Percentiles rank a stretch among this genome's conserved stretches.
Conservation (phyloP, 768 basidiomycete species). For the Rhizopogon vinicolor region DNA sequence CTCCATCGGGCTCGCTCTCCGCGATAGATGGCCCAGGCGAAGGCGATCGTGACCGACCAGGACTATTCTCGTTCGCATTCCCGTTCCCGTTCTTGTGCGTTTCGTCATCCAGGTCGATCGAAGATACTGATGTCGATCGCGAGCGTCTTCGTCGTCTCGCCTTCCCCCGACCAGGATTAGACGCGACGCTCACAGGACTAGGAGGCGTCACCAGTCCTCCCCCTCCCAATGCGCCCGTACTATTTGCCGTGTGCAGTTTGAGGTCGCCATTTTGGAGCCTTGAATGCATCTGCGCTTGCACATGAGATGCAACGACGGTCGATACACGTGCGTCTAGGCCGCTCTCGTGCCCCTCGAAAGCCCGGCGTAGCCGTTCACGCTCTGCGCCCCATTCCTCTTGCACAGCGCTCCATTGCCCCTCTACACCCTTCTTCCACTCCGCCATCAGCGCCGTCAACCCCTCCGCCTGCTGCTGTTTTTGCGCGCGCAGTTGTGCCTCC, state of each 20-base stretch:
- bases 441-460: conserved; percentile 50
- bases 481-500: not conserved
- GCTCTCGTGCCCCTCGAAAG: conserved; percentile 79
- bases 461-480: conserved; percentile 19
- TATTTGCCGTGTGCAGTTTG: conserved; percentile 16
- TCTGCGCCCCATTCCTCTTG: conserved; percentile 83
- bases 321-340: conserved; percentile 44
- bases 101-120: conserved; percentile 30
- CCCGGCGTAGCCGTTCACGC: conserved; percentile 65
- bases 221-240: conserved; percentile 15
- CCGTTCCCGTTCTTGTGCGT: conserved; percentile 5
- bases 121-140: conserved; percentile 29
- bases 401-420: conserved; percentile 73
- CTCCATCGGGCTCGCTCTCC: conserved; percentile 26
- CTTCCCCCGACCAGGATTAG: conserved; percentile 47
- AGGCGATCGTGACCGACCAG: conserved; percentile 19
- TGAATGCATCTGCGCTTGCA: conserved; percentile 31
- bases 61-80: conserved; percentile 10
- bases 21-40: conserved; percentile 20
- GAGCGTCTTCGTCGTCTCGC: conserved; percentile 39
- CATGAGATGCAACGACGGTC: conserved; percentile 25
- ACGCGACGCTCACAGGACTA: conserved; percentile 66
- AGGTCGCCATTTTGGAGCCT: conserved; percentile 26
- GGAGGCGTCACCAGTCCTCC: conserved; percentile 70
- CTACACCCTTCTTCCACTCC: conserved; percentile 76